Conservation (phyloP, 2,329 filamentous ascomycete species). For the Monosporascus sp. region DNA sequence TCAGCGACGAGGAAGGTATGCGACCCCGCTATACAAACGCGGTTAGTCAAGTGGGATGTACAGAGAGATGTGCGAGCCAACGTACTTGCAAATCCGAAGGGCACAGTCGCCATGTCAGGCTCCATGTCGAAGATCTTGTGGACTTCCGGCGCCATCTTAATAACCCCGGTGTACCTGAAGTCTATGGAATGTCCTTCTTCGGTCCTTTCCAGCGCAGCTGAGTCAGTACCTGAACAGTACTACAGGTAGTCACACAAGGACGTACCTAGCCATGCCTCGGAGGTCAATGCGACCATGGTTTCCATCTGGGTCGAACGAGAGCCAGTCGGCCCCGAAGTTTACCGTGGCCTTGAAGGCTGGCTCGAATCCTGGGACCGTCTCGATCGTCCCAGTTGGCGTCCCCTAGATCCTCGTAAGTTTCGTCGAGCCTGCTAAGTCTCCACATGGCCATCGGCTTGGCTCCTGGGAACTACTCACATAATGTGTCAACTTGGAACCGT, state of each 20-base stretch:
- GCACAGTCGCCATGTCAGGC: slow-evolving; percentile 7
- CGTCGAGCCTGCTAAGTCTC: no score
- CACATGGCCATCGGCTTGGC: no score
- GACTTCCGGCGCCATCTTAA: slow-evolving; percentile 4
- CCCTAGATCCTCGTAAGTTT: no score
- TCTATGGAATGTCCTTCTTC: slow-evolving; percentile 8
- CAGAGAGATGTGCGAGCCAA: no score
- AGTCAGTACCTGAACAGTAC: no score
- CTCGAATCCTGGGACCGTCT: slow-evolving; percentile 10
- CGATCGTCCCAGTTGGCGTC: slow-evolving; percentile 1
- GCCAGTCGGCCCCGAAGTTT: slow-evolving; percentile 10
- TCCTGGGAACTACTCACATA: no score
- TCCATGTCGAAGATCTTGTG: slow-evolving; percentile 3
- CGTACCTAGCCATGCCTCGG: slow-evolving; percentile 5
- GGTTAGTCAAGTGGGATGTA: no score
- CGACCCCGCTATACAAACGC: slow-evolving; percentile 1
- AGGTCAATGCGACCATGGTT: slow-evolving; percentile 6
- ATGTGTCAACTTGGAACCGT: no score
- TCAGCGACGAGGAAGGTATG: slow-evolving; percentile 4
- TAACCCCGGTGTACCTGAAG: not conserved
- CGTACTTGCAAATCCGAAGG: slow-evolving; percentile 1
- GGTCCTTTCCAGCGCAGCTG: not conserved
- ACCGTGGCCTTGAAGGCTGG: slow-evolving; percentile 10
- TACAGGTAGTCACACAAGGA: not conserved
- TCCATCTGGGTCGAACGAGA: slow-evolving; percentile 7